Conservation (phyloP, 2,329 filamentous ascomycete genomes). For the Paracoccidioides lutzii region DNA sequence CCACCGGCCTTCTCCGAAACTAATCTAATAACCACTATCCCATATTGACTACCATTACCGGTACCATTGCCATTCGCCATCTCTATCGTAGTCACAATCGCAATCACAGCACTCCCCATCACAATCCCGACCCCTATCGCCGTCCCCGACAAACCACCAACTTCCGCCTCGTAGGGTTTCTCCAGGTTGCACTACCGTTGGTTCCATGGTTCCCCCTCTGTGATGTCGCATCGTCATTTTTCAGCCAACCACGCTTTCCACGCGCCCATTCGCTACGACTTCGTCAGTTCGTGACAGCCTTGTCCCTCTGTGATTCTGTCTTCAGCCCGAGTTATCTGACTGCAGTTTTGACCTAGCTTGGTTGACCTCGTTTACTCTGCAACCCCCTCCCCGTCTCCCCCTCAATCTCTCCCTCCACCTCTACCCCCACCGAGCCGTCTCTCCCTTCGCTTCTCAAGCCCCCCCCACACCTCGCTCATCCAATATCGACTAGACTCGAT, state of each 20-base stretch:
- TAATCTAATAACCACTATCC: neutral
- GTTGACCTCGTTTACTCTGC: neutral
- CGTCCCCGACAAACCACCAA: neutral
- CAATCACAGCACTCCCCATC: neutral
- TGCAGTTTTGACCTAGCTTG: neutral
- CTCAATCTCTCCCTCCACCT: neutral
- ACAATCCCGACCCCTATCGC: neutral
- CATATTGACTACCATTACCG: neutral
- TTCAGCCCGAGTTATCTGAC: neutral
- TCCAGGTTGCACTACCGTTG: conserved; percentile 1
- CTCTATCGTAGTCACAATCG: neutral
- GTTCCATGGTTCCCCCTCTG: neutral
- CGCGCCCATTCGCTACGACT: neutral
- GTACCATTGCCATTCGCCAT: neutral
- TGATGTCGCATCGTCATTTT: neutral
- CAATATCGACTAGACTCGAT: neutral
- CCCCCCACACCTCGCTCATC: neutral
- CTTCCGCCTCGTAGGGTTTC: neutral
- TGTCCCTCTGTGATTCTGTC: neutral
- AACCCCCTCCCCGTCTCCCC: neutral
- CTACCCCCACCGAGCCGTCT: no score
- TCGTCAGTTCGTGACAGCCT: neutral
- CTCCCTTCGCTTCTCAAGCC: neutral
- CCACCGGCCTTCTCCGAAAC: neutral
- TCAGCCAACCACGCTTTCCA: conserved; percentile 2